Percentiles rank a stretch among this genome's conserved stretches.
Conservation (phyloP, 192 early-diverging fungal species). For the Mortierella antarctica region DNA sequence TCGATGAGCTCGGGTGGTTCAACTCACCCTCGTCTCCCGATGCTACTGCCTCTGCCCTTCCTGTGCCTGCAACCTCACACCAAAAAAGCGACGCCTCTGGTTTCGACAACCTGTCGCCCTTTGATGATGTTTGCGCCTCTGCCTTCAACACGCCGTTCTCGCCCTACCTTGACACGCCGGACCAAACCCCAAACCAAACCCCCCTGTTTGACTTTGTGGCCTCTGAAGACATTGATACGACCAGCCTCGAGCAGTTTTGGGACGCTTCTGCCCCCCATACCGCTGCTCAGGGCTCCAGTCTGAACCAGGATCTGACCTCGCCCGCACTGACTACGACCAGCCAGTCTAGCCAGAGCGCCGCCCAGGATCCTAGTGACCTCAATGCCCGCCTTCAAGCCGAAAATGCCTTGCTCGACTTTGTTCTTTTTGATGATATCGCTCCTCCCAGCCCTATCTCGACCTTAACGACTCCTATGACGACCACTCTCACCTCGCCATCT, state of each 20-base stretch:
- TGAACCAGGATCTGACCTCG: constrained; percentile 18
- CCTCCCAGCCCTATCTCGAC: constrained; percentile 50
- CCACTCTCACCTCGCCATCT: constrained; percentile 26
- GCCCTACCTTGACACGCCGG: constrained; percentile 51
- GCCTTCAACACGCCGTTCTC: constrained; percentile 40
- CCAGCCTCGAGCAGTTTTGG: constrained; percentile 36
- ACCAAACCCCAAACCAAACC: constrained; percentile 50
- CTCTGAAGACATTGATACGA: constrained; percentile 44
- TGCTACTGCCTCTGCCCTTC: constrained; percentile 20
- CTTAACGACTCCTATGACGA: constrained; percentile 28
- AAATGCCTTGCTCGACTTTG: constrained; percentile 56
- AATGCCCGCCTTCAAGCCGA: constrained; percentile 53
- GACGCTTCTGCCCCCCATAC: not conserved
- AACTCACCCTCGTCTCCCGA: constrained; percentile 14
- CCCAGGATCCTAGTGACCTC: constrained; percentile 6
- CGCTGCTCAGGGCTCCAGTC: not conserved
- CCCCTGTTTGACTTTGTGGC: constrained; percentile 54
- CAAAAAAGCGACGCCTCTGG: constrained; percentile 31
- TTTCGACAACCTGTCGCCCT: constrained; percentile 48
- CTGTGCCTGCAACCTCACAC: constrained; percentile 22
- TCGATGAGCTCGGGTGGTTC: constrained; percentile 34
- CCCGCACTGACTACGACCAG: constrained; percentile 9
- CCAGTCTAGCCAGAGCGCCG: constrained; percentile 1
- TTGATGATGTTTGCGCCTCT: constrained; percentile 50
- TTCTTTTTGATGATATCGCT: constrained; percentile 54